phyloP scores from a whole-genome alignment of 2,329 filamentous ascomycete species.

The Paecilomyces niveus region DNA sequence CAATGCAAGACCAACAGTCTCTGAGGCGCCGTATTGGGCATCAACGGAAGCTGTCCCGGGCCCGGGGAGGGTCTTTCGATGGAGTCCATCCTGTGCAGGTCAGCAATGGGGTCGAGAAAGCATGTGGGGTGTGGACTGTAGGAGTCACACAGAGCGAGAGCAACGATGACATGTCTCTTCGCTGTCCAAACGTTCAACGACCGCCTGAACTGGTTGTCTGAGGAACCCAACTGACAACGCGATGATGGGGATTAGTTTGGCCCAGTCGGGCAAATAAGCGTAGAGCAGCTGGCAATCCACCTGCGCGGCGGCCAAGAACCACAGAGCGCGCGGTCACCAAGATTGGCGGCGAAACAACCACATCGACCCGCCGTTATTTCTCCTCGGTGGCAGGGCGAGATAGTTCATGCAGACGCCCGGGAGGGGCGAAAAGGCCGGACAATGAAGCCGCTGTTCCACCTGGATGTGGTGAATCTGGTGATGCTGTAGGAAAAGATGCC shows the following conservation, averaged over 20 bases:
- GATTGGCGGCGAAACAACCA: not conserved
- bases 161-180: slow-evolving; percentile 18
- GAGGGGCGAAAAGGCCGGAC: not conserved
- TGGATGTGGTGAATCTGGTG: not conserved
- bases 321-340: not conserved
- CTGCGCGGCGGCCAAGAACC: slow-evolving; percentile 8
- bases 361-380: not conserved
- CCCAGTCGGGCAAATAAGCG: slow-evolving; percentile 13
- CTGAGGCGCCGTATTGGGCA: not conserved
- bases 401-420: not conserved
- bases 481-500: not conserved
- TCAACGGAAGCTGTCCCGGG: not conserved
- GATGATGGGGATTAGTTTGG: slow-evolving; percentile 5
- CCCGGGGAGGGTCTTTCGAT: not conserved
- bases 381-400: not conserved
- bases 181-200: slow-evolving; percentile 12
- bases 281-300: slow-evolving; percentile 17
- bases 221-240: slow-evolving; percentile 11
- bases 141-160: slow-evolving; percentile 10
- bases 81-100: not conserved
- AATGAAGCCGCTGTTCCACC: not conserved
- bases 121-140: slow-evolving; percentile 9
- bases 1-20: not conserved
- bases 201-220: slow-evolving; percentile 13
- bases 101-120: not conserved